Evolutionary conservation across 805 yeast species (phyloP), one percentile per base, ranked within the genome.

Genomic region (Metschnikowia sp.): DNA sequence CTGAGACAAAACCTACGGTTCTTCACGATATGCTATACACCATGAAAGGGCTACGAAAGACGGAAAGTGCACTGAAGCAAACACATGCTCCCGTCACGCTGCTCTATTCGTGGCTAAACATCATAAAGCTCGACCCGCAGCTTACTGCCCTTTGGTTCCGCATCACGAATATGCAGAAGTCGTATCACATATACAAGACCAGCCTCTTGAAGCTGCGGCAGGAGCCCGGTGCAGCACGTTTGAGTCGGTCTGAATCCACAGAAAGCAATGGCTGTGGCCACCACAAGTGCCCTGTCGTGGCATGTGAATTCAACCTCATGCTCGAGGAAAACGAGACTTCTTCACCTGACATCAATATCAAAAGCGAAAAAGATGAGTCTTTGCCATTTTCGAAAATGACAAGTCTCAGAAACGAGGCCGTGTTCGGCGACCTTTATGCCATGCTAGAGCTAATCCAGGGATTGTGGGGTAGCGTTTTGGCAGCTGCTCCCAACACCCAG

Each of bases 61-160:
- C 34, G 15, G 26, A 33, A 9, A 11, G 12, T 3, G 28, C 26
- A 22, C 22, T 13, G 12, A 19, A 6, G 12, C 9, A 11, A 8
- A 38, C 11, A 8, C 19, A n/a, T 31, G 45, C 48, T 45, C 38
- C 51, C 9, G 32, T 44, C 13, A 53, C 59, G n/a, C 60, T 61
- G 42, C 56, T 64, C 3, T 69, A 64, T 58, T 61, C 69, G 22
- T 72, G 76, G 77, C 60, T 68, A 42, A 71, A 68, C 57, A 48
- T 69, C 18, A 58, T 72, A 45, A 63, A 62, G 42, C 44, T 71
- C 13, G 77, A 72, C 51, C 74, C 74, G 0, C 70, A 69, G 37
- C 60, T 72, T 34, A 67, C 75, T 13, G 56, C 64, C 3, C 59
- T 72, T 39, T 72, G 77, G 77, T 62, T 55, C 45, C 68, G 65